Evolutionary conservation across 805 yeast genomes (phyloP), one percentile per base, ranked within the genome.

Genomic region (Candida tibetensis): DNA sequence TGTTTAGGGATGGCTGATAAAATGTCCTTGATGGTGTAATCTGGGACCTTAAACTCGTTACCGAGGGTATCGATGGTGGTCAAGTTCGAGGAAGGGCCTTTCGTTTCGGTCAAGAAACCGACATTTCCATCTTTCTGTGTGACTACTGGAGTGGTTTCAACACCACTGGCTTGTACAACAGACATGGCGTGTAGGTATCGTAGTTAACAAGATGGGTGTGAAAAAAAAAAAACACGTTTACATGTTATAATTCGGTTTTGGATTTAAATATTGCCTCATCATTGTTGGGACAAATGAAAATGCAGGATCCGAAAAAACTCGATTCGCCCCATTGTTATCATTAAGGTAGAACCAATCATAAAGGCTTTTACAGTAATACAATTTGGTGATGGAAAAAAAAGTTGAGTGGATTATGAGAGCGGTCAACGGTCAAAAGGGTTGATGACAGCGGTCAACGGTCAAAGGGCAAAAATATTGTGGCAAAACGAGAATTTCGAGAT

Each of bases 21-120:
- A 41, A 85, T 76, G 39, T 84, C 87, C 72, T 84, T 84, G 60
- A 85, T 84, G 46, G 88, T 64, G 65, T 63, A 83, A 55, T 82
- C 85, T 16, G 95, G 95, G 5, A 76, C 91, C 40, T 73, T 74
- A 59, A 82, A 85, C 45, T 70, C 77, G 44, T 81, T 71, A 16
- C 93, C 93, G 48, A 62, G 57, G 17, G 85, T 77, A 54, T 79
- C 82, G 36, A 72, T 57, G 16, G 83, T 78, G 31, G 69, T 64
- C 37, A 72, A 53, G 30, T 62, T 61, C 27, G 43, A 28, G 14
- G 37, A 28, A 8, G 48, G 48, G 22, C 42, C 41, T 16, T 51
- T 46, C 9, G 58, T 45, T 18, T 46, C 39, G 32, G 55, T 48
- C 19, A 72, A 66, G 22, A 66, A 46, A 14, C 71, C 68, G 37